phyloP scores from a whole-genome alignment of 225 moss, liverwort and hornwort genomes.

The Pseudisothecium myosuroides region DNA sequence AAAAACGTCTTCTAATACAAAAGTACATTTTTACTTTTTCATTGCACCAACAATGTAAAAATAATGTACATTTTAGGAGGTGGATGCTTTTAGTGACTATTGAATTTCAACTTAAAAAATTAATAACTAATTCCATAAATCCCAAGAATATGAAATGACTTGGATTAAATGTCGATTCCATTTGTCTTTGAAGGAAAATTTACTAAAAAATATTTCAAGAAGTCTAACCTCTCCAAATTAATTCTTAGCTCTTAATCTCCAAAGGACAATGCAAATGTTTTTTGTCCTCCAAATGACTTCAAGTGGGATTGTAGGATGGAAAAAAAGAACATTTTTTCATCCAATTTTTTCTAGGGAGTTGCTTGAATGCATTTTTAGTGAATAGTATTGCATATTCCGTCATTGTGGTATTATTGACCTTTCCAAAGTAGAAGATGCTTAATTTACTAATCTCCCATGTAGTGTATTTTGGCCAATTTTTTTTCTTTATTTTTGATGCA shows the following conservation, averaged over 20 bases:
- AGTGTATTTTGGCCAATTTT: not conserved
- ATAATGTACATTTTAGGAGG: not conserved
- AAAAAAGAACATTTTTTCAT: not conserved
- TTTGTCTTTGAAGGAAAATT: not conserved
- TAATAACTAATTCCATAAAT: not conserved
- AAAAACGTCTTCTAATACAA: not conserved
- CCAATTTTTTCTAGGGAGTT: not conserved
- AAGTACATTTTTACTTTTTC: not conserved
- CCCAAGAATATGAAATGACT: not conserved
- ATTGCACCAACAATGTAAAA: not conserved
- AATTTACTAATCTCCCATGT: not conserved
- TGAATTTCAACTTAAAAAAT: not conserved
- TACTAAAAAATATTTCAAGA: not conserved
- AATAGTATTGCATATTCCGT: not conserved
- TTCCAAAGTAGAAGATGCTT: not conserved
- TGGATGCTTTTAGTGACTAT: rapidly evolving
- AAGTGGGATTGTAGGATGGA: rapidly evolving
- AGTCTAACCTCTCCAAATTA: not conserved
- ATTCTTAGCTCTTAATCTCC: not conserved
- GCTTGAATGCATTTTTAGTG: not conserved
- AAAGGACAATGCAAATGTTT: rapidly evolving
- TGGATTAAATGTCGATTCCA: not conserved
- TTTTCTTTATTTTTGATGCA: not conserved
- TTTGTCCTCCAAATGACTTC: not conserved
- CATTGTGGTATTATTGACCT: not conserved